A percentile compares a stretch with the other conserved stretches of the same genome.
Conservation (phyloP, 768 basidiomycete species). For the Mycena filopes region DNA sequence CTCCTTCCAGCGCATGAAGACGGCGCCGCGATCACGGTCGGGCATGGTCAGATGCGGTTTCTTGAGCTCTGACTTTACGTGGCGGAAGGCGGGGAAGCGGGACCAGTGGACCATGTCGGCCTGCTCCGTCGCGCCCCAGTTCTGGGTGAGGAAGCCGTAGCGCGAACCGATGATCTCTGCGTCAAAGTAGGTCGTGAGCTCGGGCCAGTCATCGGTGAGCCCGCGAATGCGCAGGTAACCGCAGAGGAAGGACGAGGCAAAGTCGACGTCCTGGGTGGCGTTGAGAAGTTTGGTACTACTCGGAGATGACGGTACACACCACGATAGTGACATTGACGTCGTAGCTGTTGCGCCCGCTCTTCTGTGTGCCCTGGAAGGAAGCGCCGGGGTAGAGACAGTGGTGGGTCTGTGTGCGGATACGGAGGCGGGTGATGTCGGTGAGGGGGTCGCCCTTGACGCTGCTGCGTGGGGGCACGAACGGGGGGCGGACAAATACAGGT, state of each 20-base stretch:
- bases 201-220: slow-evolving; percentile 93
- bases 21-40: slow-evolving; percentile 80
- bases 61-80: slow-evolving; percentile 82
- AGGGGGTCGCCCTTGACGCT: slow-evolving; percentile 59
- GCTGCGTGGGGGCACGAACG: slow-evolving; percentile 33
- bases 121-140: slow-evolving; percentile 91
- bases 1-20: slow-evolving; percentile 99
- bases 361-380: slow-evolving; percentile 90
- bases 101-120: slow-evolving; percentile 96
- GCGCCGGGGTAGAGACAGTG: slow-evolving; percentile 91
- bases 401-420: slow-evolving; percentile 76
- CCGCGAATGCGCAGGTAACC: slow-evolving; percentile 95
- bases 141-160: slow-evolving; percentile 90
- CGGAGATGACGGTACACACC: slow-evolving; percentile 60
- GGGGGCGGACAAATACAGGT: slow-evolving; percentile 31
- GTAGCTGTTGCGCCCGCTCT: slow-evolving; percentile 93
- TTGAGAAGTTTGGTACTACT: slow-evolving; percentile 8
- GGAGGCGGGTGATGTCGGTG: slow-evolving; percentile 80
- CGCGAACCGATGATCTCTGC: slow-evolving; percentile 94
- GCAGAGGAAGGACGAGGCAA: slow-evolving; percentile 84
- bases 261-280: slow-evolving; percentile 83
- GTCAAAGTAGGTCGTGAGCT: slow-evolving; percentile 96
- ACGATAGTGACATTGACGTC: slow-evolving; percentile 93
- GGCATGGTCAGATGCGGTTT: slow-evolving; percentile 82
- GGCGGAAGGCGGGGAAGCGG: slow-evolving; percentile 90